Percentiles rank a stretch among this genome's conserved stretches.
These are phyloP conservation scores for Buddleja alternifolia DNA, from an alignment of 257 asterid species.

Conservation along the genomic window DNA sequence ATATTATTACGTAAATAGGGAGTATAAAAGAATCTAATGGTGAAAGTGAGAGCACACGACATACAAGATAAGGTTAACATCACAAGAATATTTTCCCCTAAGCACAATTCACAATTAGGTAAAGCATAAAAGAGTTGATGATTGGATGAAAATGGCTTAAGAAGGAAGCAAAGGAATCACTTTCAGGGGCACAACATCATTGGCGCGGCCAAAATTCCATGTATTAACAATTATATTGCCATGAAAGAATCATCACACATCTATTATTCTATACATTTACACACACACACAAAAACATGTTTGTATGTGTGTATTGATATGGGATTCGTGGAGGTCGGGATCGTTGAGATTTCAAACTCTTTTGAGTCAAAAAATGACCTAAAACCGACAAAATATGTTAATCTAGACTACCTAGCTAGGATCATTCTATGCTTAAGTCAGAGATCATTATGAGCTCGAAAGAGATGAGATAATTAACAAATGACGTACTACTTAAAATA, in stretches of 20 bases:
- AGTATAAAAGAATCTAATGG: slow-evolving; percentile 16
- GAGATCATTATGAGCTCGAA: too few relatives aligned
- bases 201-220: slow-evolving; percentile 49
- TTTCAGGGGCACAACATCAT: slow-evolving; percentile 46
- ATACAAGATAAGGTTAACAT: slow-evolving; percentile 43
- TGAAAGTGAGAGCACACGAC: slow-evolving; percentile 29
- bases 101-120: slow-evolving; percentile 46
- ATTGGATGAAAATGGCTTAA: slow-evolving; percentile 76
- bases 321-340: too few relatives aligned
- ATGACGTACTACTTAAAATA: too few relatives aligned
- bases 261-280: not conserved
- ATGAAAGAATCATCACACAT: slow-evolving; percentile 28
- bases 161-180: slow-evolving; percentile 67
- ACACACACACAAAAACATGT: not conserved
- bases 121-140: slow-evolving; percentile 45
- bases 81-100: slow-evolving; percentile 33
- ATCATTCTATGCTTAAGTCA: too few relatives aligned
- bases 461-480: too few relatives aligned
- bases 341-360: too few relatives aligned
- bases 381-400: too few relatives aligned
- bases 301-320: too few relatives aligned
- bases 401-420: too few relatives aligned
- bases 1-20: not conserved
- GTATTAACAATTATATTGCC: slow-evolving; percentile 36
- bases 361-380: too few relatives aligned